These are phyloP conservation scores for Fusarium palustre DNA, from an alignment of 2,329 filamentous ascomycete genomes.

Conservation along the genomic window DNA sequence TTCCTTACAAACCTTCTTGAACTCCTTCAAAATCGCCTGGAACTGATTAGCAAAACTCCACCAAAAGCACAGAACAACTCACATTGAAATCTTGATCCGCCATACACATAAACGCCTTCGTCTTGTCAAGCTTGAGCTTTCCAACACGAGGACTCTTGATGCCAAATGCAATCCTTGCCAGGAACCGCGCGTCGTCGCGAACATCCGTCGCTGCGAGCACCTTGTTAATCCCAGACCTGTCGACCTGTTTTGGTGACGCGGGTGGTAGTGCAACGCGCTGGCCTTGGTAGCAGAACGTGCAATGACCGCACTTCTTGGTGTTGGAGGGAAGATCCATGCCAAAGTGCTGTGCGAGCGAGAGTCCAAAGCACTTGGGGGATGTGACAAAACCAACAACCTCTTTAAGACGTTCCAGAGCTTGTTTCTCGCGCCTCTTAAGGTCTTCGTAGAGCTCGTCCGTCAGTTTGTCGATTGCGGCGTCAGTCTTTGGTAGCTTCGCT, in stretches of 20 bases:
- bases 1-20: conserved; percentile 36
- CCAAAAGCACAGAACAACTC: background rate
- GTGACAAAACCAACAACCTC: conserved; percentile 67
- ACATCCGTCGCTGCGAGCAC: conserved; percentile 59
- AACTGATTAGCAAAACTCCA: conserved; percentile 2
- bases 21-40: conserved; percentile 39
- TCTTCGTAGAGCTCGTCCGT: conserved; percentile 61
- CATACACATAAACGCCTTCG: conserved; percentile 63
- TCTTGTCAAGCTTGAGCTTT: conserved; percentile 60
- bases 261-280: conserved; percentile 54
- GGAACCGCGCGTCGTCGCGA: conserved; percentile 68
- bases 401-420: conserved; percentile 63
- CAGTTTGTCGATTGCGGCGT: conserved; percentile 58
- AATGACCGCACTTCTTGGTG: conserved; percentile 64
- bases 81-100: conserved; percentile 66
- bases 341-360: conserved; percentile 66
- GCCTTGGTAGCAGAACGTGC: conserved; percentile 56
- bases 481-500: conserved; percentile 57
- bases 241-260: conserved; percentile 53
- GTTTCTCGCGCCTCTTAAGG: conserved; percentile 63
- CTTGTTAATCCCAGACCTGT: conserved; percentile 54
- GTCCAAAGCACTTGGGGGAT: conserved; percentile 62
- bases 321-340: conserved; percentile 62
- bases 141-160: conserved; percentile 68
- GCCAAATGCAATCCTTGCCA: conserved; percentile 71